Conservation (phyloP, 306 rosid species). For the Vicia sativa region DNA sequence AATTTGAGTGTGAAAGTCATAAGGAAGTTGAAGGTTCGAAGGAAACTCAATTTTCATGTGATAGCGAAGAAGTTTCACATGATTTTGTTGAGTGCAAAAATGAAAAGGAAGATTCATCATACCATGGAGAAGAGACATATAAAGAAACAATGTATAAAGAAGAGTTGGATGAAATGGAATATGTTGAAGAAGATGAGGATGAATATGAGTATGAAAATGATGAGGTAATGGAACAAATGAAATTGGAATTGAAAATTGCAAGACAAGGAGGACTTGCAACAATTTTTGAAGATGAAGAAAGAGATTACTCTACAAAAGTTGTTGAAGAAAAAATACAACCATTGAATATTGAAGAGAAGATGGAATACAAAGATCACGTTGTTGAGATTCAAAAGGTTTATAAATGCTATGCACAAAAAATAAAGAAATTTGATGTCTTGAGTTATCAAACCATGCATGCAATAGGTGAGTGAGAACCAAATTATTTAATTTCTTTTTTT, state of each 20-base stretch:
- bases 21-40: slow-evolving; percentile 14
- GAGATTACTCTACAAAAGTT: slow-evolving; percentile 31
- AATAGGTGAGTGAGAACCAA: slow-evolving; percentile 63
- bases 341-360: slow-evolving; percentile 55
- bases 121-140: slow-evolving; percentile 33
- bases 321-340: slow-evolving; percentile 47
- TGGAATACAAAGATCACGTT: slow-evolving; percentile 58
- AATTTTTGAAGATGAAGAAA: slow-evolving; percentile 66
- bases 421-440: slow-evolving; percentile 76
- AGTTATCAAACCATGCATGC: slow-evolving; percentile 87
- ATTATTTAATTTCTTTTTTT: slow-evolving; percentile 12
- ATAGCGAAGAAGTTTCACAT: slow-evolving; percentile 9
- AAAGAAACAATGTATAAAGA: slow-evolving; percentile 30
- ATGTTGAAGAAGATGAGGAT: slow-evolving; percentile 44
- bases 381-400: slow-evolving; percentile 68
- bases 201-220: slow-evolving; percentile 59
- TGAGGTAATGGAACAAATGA: slow-evolving; percentile 73
- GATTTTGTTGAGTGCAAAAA: neutral
- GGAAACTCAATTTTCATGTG: slow-evolving; percentile 29
- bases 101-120: slow-evolving; percentile 26
- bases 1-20: slow-evolving; percentile 32
- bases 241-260: slow-evolving; percentile 60
- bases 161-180: slow-evolving; percentile 20
- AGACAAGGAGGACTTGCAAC: slow-evolving; percentile 80
- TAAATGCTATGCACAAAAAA: slow-evolving; percentile 64